These are phyloP conservation scores for Xylaria sp. DNA, from an alignment of 2,329 filamentous ascomycete genomes.

Conservation along the genomic window DNA sequence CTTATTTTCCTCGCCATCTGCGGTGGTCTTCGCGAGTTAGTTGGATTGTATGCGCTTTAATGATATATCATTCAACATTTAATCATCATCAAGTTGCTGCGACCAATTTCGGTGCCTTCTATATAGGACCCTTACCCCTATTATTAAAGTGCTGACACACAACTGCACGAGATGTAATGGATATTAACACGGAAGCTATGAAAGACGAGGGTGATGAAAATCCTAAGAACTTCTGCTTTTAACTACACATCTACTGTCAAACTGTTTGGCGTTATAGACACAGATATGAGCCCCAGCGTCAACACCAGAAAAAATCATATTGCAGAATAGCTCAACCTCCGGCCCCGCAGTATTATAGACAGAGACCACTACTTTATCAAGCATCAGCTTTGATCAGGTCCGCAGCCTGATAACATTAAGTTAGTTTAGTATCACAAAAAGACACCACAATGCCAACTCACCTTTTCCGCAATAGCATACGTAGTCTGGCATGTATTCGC, in stretches of 20 bases:
- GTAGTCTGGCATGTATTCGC: constrained; percentile 60
- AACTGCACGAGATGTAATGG: too few species aligned
- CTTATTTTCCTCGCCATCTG: not conserved
- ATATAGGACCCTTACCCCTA: too few species aligned
- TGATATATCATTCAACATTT: not conserved
- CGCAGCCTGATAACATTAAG: constrained; percentile 25
- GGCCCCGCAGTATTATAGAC: not conserved
- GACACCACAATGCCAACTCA: constrained; percentile 16
- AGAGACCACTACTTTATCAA: constrained; percentile 1
- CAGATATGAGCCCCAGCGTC: too few species aligned
- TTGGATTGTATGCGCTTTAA: not conserved
- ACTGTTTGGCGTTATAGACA: too few species aligned
- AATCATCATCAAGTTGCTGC: not conserved
- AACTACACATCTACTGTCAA: too few species aligned
- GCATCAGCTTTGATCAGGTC: constrained; percentile 34
- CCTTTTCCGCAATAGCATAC: constrained; percentile 63
- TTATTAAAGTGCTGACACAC: too few species aligned
- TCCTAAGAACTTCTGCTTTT: not conserved
- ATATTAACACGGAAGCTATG: not conserved
- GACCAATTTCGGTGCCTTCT: not conserved
- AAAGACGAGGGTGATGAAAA: not conserved
- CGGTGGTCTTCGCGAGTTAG: not conserved
- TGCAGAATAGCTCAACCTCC: too few species aligned
- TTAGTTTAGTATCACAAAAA: not conserved
- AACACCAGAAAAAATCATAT: too few species aligned